These are phyloP conservation scores for Gnomoniopsis sp. DNA, from an alignment of 2,329 filamentous ascomycete species.

Conservation along the genomic window DNA sequence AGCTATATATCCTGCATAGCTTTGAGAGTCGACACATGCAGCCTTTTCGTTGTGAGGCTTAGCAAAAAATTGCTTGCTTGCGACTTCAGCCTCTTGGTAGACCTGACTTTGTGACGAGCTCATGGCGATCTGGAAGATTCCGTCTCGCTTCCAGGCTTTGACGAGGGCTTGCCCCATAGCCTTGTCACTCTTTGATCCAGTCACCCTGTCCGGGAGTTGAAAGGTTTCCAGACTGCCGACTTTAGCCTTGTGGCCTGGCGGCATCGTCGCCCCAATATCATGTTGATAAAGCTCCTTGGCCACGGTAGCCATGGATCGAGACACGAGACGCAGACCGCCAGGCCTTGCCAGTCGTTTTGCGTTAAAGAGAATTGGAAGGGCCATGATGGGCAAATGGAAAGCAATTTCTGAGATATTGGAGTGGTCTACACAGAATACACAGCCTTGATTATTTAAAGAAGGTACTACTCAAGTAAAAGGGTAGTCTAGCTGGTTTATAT, in stretches of 20 bases:
- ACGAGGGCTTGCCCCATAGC: conserved; percentile 38
- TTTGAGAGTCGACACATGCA: conserved; percentile 40
- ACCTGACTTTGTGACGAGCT: conserved; percentile 29
- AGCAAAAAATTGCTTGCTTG: conserved; percentile 38
- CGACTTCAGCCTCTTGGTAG: conserved; percentile 33
- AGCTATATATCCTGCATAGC: conserved; percentile 47
- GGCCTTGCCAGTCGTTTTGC: neutral
- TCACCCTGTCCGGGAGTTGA: conserved; percentile 34
- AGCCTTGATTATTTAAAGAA: no score
- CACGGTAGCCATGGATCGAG: conserved; percentile 1
- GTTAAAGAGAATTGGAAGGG: neutral
- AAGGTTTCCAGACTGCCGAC: conserved; percentile 38
- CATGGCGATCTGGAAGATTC: conserved; percentile 45
- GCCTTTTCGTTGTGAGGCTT: conserved; percentile 35
- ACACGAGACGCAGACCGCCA: neutral
- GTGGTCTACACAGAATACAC: no score
- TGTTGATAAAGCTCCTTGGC: neutral
- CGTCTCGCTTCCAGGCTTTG: conserved; percentile 39
- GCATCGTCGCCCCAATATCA: conserved; percentile 22
- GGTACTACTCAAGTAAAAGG: no score
- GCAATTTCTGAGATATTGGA: no score
- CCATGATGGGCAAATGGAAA: conserved; percentile 4
- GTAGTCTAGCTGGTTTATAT: no score
- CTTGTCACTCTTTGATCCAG: conserved; percentile 29
- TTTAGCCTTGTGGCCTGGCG: conserved; percentile 26